Conservation (phyloP, 73 alveolate species). For the Tetrahymena thermophila region DNA sequence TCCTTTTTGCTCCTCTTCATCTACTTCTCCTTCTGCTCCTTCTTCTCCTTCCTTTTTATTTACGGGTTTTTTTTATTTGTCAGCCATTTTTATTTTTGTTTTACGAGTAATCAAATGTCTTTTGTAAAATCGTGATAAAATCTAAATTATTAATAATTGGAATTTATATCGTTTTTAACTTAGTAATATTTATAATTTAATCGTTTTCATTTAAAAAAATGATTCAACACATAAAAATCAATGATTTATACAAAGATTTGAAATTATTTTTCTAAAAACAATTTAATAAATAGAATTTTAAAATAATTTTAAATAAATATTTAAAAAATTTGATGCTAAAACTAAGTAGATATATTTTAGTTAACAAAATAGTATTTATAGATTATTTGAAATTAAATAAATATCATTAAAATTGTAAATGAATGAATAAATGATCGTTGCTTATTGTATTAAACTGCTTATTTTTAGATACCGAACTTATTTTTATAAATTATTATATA, state of each 20-base stretch:
- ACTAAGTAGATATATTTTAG: too few relatives aligned
- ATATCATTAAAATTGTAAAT: too few relatives aligned
- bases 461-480: not conserved
- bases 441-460: not conserved
- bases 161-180: not conserved
- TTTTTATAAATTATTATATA: not conserved
- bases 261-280: too few relatives aligned
- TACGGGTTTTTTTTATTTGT: slow-evolving; percentile 22
- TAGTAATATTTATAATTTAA: not conserved
- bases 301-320: too few relatives aligned
- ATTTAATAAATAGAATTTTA: too few relatives aligned
- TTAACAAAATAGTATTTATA: too few relatives aligned
- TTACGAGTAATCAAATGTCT: not conserved
- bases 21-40: slow-evolving; percentile 37
- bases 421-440: not conserved
- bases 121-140: not conserved
- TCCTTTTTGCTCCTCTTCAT: slow-evolving; percentile 39
- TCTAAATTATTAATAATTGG: not conserved
- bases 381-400: too few relatives aligned
- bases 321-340: too few relatives aligned
- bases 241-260: too few relatives aligned
- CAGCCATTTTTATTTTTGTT: slow-evolving; percentile 13
- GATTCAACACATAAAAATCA: not conserved
- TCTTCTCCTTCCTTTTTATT: slow-evolving; percentile 34
- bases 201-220: not conserved